Base-by-base conservation (phyloP, 148 eudicot genomes). In the Fallopia convolvulus region DNA sequence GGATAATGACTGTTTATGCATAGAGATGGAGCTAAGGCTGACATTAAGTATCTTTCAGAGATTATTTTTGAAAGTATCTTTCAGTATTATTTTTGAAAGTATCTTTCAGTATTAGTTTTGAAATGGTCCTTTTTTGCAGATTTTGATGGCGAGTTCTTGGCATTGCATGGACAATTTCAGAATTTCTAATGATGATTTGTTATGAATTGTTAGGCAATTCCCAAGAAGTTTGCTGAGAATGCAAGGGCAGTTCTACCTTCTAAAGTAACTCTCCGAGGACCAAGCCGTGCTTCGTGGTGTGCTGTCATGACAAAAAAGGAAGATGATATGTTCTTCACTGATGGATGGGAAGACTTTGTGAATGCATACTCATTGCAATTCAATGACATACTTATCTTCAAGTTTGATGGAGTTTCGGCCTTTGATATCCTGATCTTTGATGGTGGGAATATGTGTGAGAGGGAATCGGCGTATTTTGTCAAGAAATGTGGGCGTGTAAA, bases 401-500 rank as follows among this genome's bases (percentile, higher is more conserved):
- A 76, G 72, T 85, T 82, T 79, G 73, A 73, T 66, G 81, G 81
- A 46, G 81, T 79, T 76, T 79, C 76, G 18, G 47, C 32, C 13
- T 87, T 89, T 79, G 86, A 85, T 83, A 87, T 87, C 68, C 60
- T 75, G 23, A 83, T 89, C 46, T 87, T 89, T 75, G 80, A 86
- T 40, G 75, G 77, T 18, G 77, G 15, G 56, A 89, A 77, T 81
- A 70, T 75, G 1, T 89, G 92, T 75, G 92, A 89, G 84, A 89
- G 82, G 80, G 92, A 82, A 63, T 65, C 83, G 10, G 75, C 83
- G 60, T 89, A 87, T 75, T 89, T 87, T 56, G 80, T 85, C 47
- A 87, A 76, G 77, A 83, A 78, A 75, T 75, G 84, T 56, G 63
- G 48, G 8, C 71, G 78, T 46, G 46, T 13, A 14, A 68, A 15